Base-by-base conservation (phyloP, 352 stramenopile genomes). In the Globisporangium spiculum region DNA sequence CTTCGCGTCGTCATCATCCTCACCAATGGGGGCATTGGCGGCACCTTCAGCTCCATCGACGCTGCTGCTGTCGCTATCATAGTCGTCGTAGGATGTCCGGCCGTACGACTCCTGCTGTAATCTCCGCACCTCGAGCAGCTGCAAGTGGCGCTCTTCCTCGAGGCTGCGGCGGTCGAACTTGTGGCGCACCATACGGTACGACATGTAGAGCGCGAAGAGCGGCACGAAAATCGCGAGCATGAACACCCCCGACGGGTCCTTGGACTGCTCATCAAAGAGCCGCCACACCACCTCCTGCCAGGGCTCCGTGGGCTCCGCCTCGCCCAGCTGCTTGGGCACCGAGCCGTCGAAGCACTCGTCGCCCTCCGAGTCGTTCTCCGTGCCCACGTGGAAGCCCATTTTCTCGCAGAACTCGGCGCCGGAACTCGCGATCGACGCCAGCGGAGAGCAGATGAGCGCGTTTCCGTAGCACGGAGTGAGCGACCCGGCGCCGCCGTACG, bases 331-430 rank as follows among this genome's bases (percentile, higher is more conserved):
- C 16, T 75, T 67, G 24, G 88, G 84, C 41, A 95, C 83, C 3
- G 86, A 94, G 48, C 88, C 86, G 55, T 95, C 88, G 36, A 95
- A 95, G 78, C 88, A 95, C 36, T 93, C 85, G 46, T 82, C 70
- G 7, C 86, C 88, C 63, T 95, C 88, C 7, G 70, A 74, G 57
- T 95, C 88, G 46, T 83, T 72, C 24, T 84, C 71, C 24, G 68
- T 79, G 46, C 84, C 88, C 41, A 92, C 86, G 26, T 91, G 84
- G 71, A 89, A 93, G 16, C 88, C 88, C 88, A 95, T 95, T 60
- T 88, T 78, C 20, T 73, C 64, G 69, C 88, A 95, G 48, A 95
- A 94, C 57, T 88, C 81, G 26, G 67, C 74, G 4, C 86, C 84
- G 20, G 72, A 79, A 7, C 70, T 44, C 41, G 79, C 80, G 59